Evolutionary conservation across 2,329 filamentous ascomycete species (phyloP), one percentile per base, ranked within the genome.

Genomic region (Pezicula radicicola): DNA sequence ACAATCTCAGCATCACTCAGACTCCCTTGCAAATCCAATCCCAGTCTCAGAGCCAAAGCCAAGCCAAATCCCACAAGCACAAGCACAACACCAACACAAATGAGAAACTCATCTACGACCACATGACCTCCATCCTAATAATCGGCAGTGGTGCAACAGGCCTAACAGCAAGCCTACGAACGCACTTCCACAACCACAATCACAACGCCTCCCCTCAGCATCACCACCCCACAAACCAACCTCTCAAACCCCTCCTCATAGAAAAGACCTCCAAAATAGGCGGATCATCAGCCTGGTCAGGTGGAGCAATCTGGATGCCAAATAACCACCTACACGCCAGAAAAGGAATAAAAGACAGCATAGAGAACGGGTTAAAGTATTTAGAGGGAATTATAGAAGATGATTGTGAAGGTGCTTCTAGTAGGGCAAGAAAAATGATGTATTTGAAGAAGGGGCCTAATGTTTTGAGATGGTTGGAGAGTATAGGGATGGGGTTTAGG

Each of bases 291-390:
- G 60, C 61, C n/a, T 68, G 63, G 42, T 71, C 69, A 2, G 69
- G 68, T 16, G 65, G 66, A 16, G 63, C 60, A 2, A 51, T 66
- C 25, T 72, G 69, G 69, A 62, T 72, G 10, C 69, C 70, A 2
- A 62, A 63, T 48, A 66, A 63, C 33, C 59, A 63, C 42, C 30
- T 66, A 8, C 52, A 55, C 25, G 48, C 53, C 9, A 9, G 2
- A 16, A 9, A 3, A 3, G 58, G 55, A 9, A 43, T 62, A 3
- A 6, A 52, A 28, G 68, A 70, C 56, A 65, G 55, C 48, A 35
- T 49, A 2, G 57, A 62, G 12, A 51, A 60, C 15, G 65, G 64
- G 0, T 46, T 65, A 9, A 55, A 50, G 27, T 69, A 69, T 54
- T 45, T 69, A 42, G 62, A 66, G 27, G 53, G 43, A 15, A 57